Evolutionary conservation across 768 basidiomycete species (phyloP).

Genomic region (Suillus paluster): DNA sequence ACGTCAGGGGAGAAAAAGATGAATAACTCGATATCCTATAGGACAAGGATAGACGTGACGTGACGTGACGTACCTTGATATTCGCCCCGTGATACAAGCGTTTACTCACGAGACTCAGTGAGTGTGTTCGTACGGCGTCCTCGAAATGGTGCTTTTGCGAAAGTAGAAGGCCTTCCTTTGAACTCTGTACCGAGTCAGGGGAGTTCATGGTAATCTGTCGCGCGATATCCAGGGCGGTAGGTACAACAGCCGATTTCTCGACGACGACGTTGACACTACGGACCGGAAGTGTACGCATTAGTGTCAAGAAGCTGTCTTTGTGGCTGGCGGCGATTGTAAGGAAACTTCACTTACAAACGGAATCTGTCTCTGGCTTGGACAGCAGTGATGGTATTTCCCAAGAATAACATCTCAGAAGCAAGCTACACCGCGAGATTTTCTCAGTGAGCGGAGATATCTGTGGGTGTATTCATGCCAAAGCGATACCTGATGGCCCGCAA

Average conservation of each 20-base stretch:
- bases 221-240: slow-evolving; percentile 66
- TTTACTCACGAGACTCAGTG: slow-evolving; percentile 51
- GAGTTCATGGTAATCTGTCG: slow-evolving; percentile 64
- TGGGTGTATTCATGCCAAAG: slow-evolving; percentile 11
- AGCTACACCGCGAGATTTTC: slow-evolving; percentile 46
- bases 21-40: slow-evolving; percentile 12
- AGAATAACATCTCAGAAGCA: slow-evolving; percentile 76
- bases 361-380: slow-evolving; percentile 70
- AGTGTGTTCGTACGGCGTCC: slow-evolving; percentile 51
- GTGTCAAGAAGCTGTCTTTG: slow-evolving; percentile 1
- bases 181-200: slow-evolving; percentile 78
- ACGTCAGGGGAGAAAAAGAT: slow-evolving; percentile 2
- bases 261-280: slow-evolving; percentile 75
- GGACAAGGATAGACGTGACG: slow-evolving; percentile 7
- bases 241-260: slow-evolving; percentile 52
- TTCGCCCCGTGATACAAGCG: slow-evolving; percentile 65
- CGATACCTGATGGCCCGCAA: slow-evolving; percentile 75
- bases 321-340: slow-evolving; percentile 17
- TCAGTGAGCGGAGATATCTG: slow-evolving; percentile 19
- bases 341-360: slow-evolving; percentile 63
- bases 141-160: slow-evolving; percentile 56
- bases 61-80: slow-evolving; percentile 56
- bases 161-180: slow-evolving; percentile 70
- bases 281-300: slow-evolving; percentile 18
- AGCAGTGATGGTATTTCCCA: slow-evolving; percentile 71